Conservation (phyloP, 306 rosid genomes). For the Cicer arietinum region DNA sequence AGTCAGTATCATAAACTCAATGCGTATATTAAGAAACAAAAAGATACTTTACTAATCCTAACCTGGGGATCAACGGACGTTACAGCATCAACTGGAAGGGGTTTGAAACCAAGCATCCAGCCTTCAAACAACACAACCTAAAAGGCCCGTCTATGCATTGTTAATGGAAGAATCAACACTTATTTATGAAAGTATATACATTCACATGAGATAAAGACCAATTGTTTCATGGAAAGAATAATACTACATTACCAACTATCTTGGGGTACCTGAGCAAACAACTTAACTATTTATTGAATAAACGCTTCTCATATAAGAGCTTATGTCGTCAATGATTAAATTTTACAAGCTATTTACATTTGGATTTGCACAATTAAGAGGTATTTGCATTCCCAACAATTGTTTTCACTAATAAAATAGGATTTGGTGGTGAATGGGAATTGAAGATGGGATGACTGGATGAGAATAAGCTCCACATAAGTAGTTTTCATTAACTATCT, state of each 20-base stretch:
- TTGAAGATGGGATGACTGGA: neutral
- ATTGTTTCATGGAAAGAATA: constrained; percentile 3
- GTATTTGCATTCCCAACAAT: neutral
- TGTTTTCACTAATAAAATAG: neutral
- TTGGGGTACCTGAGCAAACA: neutral
- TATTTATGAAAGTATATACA: constrained; percentile 9
- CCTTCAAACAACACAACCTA: constrained; percentile 93
- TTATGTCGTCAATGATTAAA: neutral
- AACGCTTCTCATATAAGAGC: neutral
- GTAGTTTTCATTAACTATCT: neutral
- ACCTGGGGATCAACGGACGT: constrained; percentile 87
- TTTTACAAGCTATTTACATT: neutral
- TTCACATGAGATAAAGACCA: neutral
- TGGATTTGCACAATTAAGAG: neutral
- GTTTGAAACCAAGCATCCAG: constrained; percentile 98
- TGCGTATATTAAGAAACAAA: neutral
- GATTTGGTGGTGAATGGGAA: neutral
- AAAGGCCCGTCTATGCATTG: constrained; percentile 45
- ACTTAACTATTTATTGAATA: neutral
- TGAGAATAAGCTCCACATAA: neutral
- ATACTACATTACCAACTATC: neutral
- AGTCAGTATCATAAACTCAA: constrained; percentile 5
- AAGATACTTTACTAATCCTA: constrained; percentile 32
- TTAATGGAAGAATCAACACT: constrained; percentile 16
- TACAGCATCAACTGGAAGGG: constrained; percentile 71